Percentiles rank a stretch among this genome's conserved stretches.
phyloP scores from a whole-genome alignment of 2,329 filamentous ascomycete genomes.

The Monilinia vaccinii-corymbosi region DNA sequence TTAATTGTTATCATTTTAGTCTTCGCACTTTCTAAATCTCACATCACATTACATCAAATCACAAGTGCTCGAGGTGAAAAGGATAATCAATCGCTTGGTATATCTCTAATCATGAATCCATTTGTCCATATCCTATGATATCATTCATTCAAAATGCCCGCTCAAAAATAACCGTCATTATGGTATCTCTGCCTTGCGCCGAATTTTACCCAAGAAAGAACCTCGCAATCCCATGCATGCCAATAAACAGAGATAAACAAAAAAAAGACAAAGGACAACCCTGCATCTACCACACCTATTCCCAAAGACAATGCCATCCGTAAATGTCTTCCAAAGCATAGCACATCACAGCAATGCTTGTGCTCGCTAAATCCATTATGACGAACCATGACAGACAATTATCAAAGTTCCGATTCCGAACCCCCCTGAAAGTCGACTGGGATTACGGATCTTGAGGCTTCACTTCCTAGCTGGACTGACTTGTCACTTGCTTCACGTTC shows the following conservation, averaged over 20 bases:
- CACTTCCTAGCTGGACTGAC: conserved; percentile 1
- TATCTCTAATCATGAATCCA: neutral
- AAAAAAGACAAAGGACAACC: neutral
- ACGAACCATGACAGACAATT: no score
- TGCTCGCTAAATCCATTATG: neutral
- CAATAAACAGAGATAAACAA: neutral
- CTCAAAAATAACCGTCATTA: neutral
- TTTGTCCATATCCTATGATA: neutral
- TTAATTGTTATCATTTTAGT: no score
- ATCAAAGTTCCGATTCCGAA: neutral
- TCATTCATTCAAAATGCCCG: neutral
- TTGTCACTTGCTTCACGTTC: conserved; percentile 8
- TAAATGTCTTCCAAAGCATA: neutral
- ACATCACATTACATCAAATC: no score
- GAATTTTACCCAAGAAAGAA: neutral
- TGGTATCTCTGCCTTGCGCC: conserved; percentile 1
- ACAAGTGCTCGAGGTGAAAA: no score
- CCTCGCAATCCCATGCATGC: neutral
- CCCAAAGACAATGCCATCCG: neutral
- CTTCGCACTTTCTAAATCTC: no score
- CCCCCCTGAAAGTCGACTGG: neutral
- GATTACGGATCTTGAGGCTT: neutral
- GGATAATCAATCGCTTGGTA: neutral
- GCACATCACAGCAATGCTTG: neutral
- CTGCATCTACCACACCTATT: neutral